phyloP scores from a whole-genome alignment of 768 basidiomycete species.

The Auricularia sp. region DNA sequence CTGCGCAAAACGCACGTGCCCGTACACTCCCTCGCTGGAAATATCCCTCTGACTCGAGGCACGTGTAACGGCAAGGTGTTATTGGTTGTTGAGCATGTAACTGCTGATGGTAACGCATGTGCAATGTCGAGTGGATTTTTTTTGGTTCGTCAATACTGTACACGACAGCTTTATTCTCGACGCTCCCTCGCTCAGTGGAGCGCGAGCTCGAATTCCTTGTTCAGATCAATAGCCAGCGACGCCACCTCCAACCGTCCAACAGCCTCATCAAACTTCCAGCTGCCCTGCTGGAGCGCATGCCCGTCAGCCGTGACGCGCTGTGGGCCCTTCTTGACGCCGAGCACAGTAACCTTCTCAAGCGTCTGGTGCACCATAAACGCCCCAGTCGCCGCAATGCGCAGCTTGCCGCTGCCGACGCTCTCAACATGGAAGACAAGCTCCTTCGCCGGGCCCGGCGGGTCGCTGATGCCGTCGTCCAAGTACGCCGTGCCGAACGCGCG shows the following conservation, averaged over 20 bases:
- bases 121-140: too few relatives aligned
- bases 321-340: conserved; percentile 39
- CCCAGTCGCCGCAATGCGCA: conserved; percentile 19
- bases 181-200: conserved; percentile 22
- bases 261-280: conserved; percentile 30
- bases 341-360: conserved; percentile 44
- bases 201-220: conserved; percentile 22
- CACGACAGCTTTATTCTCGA: too few relatives aligned
- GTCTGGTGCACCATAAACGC: conserved; percentile 35
- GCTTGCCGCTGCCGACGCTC: too few relatives aligned
- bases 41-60: too few relatives aligned
- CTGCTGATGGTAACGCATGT: too few relatives aligned
- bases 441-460: conserved; percentile 38
- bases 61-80: too few relatives aligned
- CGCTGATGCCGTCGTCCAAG: conserved; percentile 59
- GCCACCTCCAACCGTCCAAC: conserved; percentile 33
- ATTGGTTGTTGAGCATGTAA: too few relatives aligned
- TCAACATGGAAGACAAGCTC: too few relatives aligned
- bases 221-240: conserved; percentile 33
- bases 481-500: conserved; percentile 50
- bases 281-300: conserved; percentile 12
- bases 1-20: too few relatives aligned
- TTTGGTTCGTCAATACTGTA: too few relatives aligned
- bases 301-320: conserved; percentile 30
- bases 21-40: too few relatives aligned